Base-by-base conservation (phyloP, 768 basidiomycete species). In the Hericium alpestre region DNA sequence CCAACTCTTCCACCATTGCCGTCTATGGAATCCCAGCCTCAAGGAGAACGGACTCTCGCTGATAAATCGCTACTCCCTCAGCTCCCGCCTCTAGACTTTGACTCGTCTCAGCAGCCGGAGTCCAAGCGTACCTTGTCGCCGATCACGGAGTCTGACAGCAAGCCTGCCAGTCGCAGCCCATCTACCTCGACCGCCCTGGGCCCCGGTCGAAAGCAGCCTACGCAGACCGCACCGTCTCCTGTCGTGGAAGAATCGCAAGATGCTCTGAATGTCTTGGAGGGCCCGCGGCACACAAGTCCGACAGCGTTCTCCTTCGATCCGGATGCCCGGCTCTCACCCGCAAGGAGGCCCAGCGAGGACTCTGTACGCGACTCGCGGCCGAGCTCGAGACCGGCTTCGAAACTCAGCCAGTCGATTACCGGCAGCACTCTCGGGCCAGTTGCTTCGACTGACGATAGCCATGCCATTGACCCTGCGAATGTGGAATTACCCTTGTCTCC, bases 31-130 rank as follows among this genome's bases (percentile, higher is more conserved):
- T 48, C 43, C 9, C 51, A 52, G 23, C 53, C 47, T 1, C 16
- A 37, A 12, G 32, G 27, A 39, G 56, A 39, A 9, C 18, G 46
- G 60, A 51, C 18, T 54, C 13, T 41, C 43, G 15, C 53, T 40
- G 27, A 57, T 38, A n/a, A 59, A 52, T 25, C 43, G 8, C 20
- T 46, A 64, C 32, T 32, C 27, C 67, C 79, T 11, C 83, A 83
- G 57, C 69, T 88, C n/a, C 86, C 86, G 5, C 79, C 82, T 9
- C 69, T 88, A 38, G 72, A 65, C 61, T 82, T 87, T 57, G 76
- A 73, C 38, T 52, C 58, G 4, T 54, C 63, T n/a, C 52, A 56
- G 38, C 46, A 53, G 3, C 52, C 38, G 18, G 56, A 39, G 16
- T 43, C 38, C 22, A 56, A 22, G 23, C 62, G 62, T 55, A 11